Base-by-base conservation (phyloP, 805 yeast genomes). In the Zygosaccharomyces rouxii region DNA sequence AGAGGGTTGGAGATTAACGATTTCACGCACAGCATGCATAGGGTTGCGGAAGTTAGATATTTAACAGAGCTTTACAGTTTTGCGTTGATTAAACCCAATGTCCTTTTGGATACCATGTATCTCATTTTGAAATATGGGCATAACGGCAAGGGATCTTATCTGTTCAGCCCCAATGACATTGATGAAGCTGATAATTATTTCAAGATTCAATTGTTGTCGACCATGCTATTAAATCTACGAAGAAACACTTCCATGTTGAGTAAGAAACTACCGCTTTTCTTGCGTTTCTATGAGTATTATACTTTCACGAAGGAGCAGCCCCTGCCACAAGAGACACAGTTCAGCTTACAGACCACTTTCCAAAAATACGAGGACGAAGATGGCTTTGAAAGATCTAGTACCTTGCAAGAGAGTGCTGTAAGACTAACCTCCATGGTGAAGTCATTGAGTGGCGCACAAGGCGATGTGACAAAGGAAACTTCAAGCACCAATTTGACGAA, bases 171-270 rank as follows among this genome's bases (percentile, higher is more conserved):
- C 2, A 69, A 73, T 26, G 75, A 68, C 14, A 44, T 75, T n/a
- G 97, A 89, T 66, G 68, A 68, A 10, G 81, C 83, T 0, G 77
- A 81, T 55, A 82, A 86, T 57, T 86, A 82, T 59, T 87, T 88
- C 65, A 73, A 96, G 49, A 70, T 88, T 31, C 80, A 80, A 35
- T 66, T 89, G 59, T 65, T 78, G 16, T 60, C 77, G 23, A 62
- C 72, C 0, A 60, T 80, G 4, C 57, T 83, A 16, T 64, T 65
- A n/a, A 64, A 62, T 7, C 38, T 71, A 3, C 50, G 54, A 7
- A 57, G 59, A 33, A 46, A 49, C 7, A 53, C 63, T 10, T 35
- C 54, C 5, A 40, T 52, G 2, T 48, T 62, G 5, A 41, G 33
- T 7, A 55, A 57, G 3, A 68, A 71, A 31, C 42, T 79, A 10